phyloP scores from a whole-genome alignment of 31 red algal genomes.

The Odonthalia washingtoniensis region DNA sequence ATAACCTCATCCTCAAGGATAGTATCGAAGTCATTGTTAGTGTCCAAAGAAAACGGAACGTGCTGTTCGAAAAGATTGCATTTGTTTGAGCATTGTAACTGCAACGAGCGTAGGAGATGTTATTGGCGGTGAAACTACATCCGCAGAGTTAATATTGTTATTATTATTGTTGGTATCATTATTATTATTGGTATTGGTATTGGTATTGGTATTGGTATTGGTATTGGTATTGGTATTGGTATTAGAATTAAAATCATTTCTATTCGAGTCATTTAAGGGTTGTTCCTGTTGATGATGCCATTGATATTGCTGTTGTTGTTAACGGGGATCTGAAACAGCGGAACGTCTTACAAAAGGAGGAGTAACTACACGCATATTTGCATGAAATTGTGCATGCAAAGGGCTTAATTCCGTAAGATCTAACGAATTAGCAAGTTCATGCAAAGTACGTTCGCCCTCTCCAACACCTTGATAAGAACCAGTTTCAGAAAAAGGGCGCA shows the following conservation, averaged over 20 bases:
- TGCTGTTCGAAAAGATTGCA: slow-evolving; percentile 3
- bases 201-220: too few species aligned
- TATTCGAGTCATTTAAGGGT: too few species aligned
- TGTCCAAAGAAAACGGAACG: background rate
- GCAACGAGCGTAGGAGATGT: background rate
- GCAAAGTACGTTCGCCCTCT: slow-evolving; percentile 45
- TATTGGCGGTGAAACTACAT: slow-evolving; percentile 6
- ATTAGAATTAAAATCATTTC: too few species aligned
- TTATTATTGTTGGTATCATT: too few species aligned
- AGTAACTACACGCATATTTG: slow-evolving; percentile 33
- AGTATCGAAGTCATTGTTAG: too few species aligned
- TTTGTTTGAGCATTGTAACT: too few species aligned
- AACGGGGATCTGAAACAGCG: background rate
- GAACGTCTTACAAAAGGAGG: slow-evolving; percentile 27
- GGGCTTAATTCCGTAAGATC: slow-evolving; percentile 51
- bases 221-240: too few species aligned
- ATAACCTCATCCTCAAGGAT: too few species aligned
- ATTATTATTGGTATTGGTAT: too few species aligned
- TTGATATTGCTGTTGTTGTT: background rate
- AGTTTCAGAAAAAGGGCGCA: too few species aligned
- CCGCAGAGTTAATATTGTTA: too few species aligned
- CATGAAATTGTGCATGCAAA: slow-evolving; percentile 39
- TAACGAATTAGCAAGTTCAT: slow-evolving; percentile 37
- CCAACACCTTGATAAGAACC: too few species aligned
- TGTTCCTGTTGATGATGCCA: background rate